Evolutionary conservation across 2,329 filamentous ascomycete species (phyloP).

Genomic region (Apiospora arundinis): DNA sequence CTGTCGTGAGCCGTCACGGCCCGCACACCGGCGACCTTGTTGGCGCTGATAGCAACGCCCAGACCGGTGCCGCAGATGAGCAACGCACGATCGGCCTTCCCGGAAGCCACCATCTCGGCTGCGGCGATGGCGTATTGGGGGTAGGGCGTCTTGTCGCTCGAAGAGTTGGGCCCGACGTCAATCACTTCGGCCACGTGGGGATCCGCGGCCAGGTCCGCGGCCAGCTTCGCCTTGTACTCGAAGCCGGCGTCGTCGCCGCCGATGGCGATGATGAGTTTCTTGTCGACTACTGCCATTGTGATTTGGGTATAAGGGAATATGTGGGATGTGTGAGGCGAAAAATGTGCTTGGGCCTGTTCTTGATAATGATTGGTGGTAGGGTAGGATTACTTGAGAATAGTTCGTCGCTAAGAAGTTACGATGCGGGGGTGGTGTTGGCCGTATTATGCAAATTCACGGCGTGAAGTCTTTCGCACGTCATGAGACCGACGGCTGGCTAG

Average conservation of each 20-base stretch:
- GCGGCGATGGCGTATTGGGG: conserved; percentile 77
- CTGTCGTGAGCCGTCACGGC: conserved; percentile 85
- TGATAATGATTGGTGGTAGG: not conserved
- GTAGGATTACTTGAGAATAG: conserved; percentile 6
- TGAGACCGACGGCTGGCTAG: not conserved
- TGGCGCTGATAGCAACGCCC: conserved; percentile 81
- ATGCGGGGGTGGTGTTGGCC: conserved; percentile 8
- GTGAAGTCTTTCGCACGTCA: conserved; percentile 13
- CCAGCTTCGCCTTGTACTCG: conserved; percentile 77
- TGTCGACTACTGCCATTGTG: not conserved
- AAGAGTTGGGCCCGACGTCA: conserved; percentile 72
- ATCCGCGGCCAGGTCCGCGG: conserved; percentile 69
- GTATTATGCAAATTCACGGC: not conserved
- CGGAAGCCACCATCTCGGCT: conserved; percentile 62
- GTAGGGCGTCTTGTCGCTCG: conserved; percentile 77
- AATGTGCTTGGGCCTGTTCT: not conserved
- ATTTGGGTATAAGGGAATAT: not conserved
- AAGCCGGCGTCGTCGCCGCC: conserved; percentile 68
- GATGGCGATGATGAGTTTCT: conserved; percentile 22
- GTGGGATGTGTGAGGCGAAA: not conserved
- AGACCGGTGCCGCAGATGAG: conserved; percentile 84
- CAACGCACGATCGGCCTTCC: conserved; percentile 74
- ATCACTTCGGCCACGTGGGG: conserved; percentile 68
- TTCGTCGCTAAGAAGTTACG: not conserved
- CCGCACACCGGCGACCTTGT: conserved; percentile 80